phyloP scores from a whole-genome alignment of 1,284 basidiomycete genomes.

The Kalmanozyma brasiliensis region DNA sequence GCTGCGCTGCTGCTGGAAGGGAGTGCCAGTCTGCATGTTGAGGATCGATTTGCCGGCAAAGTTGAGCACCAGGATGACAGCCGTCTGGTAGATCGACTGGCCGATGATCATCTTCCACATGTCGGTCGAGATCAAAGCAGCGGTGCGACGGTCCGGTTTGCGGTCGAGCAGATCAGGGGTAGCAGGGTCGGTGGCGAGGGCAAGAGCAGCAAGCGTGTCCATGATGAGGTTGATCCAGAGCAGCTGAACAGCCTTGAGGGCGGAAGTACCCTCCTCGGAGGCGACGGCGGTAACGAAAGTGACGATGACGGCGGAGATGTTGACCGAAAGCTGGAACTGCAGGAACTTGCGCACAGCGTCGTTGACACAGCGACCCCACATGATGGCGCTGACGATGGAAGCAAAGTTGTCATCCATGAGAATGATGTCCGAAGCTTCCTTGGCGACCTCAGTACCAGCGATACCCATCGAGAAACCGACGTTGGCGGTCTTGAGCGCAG shows the following conservation, averaged over 20 bases:
- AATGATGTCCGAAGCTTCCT: conserved; percentile 98
- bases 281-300: conserved; percentile 91
- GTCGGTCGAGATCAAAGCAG: conserved; percentile 87
- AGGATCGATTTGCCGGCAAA: conserved; percentile 83
- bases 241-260: conserved; percentile 91
- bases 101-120: conserved; percentile 86
- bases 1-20: conserved; percentile 68
- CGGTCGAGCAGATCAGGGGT: conserved; percentile 82
- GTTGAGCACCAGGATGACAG: conserved; percentile 86
- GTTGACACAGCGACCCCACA: conserved; percentile 99
- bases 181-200: conserved; percentile 94
- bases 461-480: conserved; percentile 82
- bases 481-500: conserved; percentile 83
- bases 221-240: conserved; percentile 94
- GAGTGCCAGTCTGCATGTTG: conserved; percentile 65
- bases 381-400: conserved; percentile 94
- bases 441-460: conserved; percentile 96
- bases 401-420: conserved; percentile 94
- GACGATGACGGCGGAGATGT: conserved; percentile 92
- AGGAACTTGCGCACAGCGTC: conserved; percentile 97
- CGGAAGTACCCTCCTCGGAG: conserved; percentile 80
- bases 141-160: conserved; percentile 86
- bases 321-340: conserved; percentile 97
- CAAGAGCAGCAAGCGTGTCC: conserved; percentile 97
- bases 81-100: conserved; percentile 88